Percentiles rank a stretch among this genome's conserved stretches.
Evolutionary conservation across 495 filamentous ascomycete genomes (phyloP).

Genomic region (Xylaria flabelliformis): DNA sequence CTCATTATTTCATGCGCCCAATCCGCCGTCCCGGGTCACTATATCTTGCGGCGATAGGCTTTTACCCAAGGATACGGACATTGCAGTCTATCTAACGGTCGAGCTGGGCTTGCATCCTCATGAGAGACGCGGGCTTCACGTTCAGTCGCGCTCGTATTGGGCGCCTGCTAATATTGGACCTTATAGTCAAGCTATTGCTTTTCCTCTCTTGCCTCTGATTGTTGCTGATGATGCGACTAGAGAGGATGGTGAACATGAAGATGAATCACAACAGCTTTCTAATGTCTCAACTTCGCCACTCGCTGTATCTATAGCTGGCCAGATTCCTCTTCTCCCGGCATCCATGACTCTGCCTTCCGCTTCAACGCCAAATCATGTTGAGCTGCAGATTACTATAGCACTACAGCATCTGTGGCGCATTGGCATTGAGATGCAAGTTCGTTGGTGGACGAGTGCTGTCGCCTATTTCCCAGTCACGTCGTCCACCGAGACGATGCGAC

Average conservation of each 20-base stretch:
- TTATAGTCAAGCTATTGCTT: constrained; percentile 86
- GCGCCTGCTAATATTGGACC: constrained; percentile 97
- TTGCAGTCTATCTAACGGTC: constrained; percentile 58
- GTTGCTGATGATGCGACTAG: constrained; percentile 2
- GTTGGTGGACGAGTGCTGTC: constrained; percentile 74
- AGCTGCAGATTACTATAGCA: constrained; percentile 57
- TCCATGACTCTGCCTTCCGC: constrained; percentile 67
- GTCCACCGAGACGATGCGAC: constrained; percentile 23
- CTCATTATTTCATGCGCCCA: constrained; percentile 70
- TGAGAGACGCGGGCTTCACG: constrained; percentile 72
- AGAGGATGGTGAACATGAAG: constrained; percentile 7
- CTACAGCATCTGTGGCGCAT: constrained; percentile 93
- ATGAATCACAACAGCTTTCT: not conserved
- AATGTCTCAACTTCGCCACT: constrained; percentile 28
- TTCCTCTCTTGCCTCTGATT: constrained; percentile 49
- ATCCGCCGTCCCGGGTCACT: constrained; percentile 84
- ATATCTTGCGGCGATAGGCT: constrained; percentile 70
- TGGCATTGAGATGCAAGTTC: constrained; percentile 71
- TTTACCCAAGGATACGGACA: constrained; percentile 58
- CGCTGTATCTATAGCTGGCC: constrained; percentile 71
- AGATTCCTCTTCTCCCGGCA: constrained; percentile 86
- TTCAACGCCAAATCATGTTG: constrained; percentile 31
- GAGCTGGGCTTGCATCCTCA: constrained; percentile 30
- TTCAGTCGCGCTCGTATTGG: constrained; percentile 95
- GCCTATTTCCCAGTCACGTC: constrained; percentile 66